Conservation (phyloP, 2,329 filamentous ascomycete genomes). For the Xylaria sp. region DNA sequence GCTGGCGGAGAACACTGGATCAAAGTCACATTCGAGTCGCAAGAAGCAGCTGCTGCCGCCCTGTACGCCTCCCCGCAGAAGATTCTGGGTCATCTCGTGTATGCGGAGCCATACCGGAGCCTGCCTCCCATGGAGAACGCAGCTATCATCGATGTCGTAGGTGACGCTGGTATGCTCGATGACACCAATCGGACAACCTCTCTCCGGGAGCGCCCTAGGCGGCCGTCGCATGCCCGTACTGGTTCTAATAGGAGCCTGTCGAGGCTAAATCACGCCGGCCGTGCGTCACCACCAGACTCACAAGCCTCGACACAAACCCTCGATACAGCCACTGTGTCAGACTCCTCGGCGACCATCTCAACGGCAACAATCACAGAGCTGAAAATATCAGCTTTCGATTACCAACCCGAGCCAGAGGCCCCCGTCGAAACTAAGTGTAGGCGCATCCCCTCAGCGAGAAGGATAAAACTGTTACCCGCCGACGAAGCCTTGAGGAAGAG, state of each 20-base stretch:
- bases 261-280: slow-evolving; percentile 40
- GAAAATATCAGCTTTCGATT: slow-evolving; percentile 30
- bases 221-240: slow-evolving; percentile 42
- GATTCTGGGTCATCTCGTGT: slow-evolving; percentile 76
- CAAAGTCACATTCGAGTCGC: slow-evolving; percentile 82
- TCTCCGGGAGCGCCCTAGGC: slow-evolving; percentile 36
- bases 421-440: slow-evolving; percentile 58
- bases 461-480: slow-evolving; percentile 72
- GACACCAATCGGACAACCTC: slow-evolving; percentile 28
- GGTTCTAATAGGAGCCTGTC: slow-evolving; percentile 46
- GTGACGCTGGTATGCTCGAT: slow-evolving; percentile 53
- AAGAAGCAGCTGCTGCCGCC: slow-evolving; percentile 76
- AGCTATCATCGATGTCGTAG: slow-evolving; percentile 66
- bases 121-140: slow-evolving; percentile 72
- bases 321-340: slow-evolving; percentile 62
- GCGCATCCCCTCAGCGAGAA: slow-evolving; percentile 74
- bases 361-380: slow-evolving; percentile 59
- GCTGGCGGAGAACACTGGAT: slow-evolving; percentile 93
- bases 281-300: slow-evolving; percentile 56
- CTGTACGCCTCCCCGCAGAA: slow-evolving; percentile 76
- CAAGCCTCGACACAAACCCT: slow-evolving; percentile 66
- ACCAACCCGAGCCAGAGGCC: slow-evolving; percentile 47
- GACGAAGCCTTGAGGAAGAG: slow-evolving; percentile 78
- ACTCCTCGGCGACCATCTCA: slow-evolving; percentile 56
- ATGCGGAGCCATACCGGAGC: slow-evolving; percentile 76